Base-by-base conservation (phyloP, 2,329 filamentous ascomycete species). In the Phaeoacremonium minimum region DNA sequence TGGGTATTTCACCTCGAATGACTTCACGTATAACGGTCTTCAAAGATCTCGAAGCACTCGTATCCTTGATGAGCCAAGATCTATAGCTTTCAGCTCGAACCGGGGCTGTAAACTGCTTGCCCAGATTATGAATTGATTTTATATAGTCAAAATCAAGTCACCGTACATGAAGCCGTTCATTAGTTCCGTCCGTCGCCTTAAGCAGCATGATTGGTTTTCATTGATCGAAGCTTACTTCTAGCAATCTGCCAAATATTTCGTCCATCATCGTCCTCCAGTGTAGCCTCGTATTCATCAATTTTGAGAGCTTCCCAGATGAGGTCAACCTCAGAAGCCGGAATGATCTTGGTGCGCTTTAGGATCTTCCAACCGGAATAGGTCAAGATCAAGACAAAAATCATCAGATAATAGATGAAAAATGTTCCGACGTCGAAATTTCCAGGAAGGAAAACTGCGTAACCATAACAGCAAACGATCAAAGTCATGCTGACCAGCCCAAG, bases 281-380 rank as follows among this genome's bases (percentile, higher is more conserved):
- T 26, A 9, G 22, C 22, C 22, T 26, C 22, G 22, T 26, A 26
- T 26, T 26, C 22, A 26, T 26, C 22, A 26, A 26, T 26, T n/a
- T 26, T 26, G 18, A 74, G 75, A 13, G 68, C 63, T 46, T 82
- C 68, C 76, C 75, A 75, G 29, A 77, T 60, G n/a, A 82, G 63
- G 48, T 83, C 77, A 6, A 69, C 67, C 49, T 83, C 71, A 5
- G 64, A 61, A 26, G 22, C 22, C n/a, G 22, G 22, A n/a, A 26
- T 26, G 22, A 26, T 26, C 41, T 67, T 68, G 2, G 80, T 85
- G 38, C 63, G 65, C 61, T 80, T 77, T 53, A 78, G 15, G 2
- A 85, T 7, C 60, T 86, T 87, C 77, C 79, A 87, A 47, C 66
- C 65, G 15, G 71, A 35, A 51, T 73, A 83, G 18, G 78, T 58